Base-by-base conservation (phyloP, 768 basidiomycete species). In the Lactifluus subvellereus region DNA sequence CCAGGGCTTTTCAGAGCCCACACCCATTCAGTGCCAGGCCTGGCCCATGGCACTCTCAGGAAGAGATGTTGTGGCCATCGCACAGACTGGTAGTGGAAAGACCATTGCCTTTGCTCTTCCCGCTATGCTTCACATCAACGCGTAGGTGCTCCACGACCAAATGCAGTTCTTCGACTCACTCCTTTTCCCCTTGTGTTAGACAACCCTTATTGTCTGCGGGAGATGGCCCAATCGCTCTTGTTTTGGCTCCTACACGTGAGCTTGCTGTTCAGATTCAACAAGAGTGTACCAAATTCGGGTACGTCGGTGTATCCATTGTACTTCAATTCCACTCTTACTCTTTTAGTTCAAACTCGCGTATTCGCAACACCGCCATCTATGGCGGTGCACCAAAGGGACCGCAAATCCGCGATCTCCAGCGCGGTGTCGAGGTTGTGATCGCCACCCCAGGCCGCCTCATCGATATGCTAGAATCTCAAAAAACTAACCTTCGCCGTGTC, bases 371-470 rank as follows among this genome's bases (percentile, higher is more conserved):
- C 27, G 97, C 96, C 54, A 94, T 99, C 69, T 99, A 98, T 73
- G 97, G 97, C 60, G 97, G 97, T 76, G 97, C 96, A 0, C 95
- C 97, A 30, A 99, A 99, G 74, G 97, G 97, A 7, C 94, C 91
- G 33, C 97, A 99, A 77, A 97, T 98, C 69, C 91, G 97, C 67
- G 97, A 99, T 75, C 79, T 99, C 58, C 94, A 95, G 73, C 89
- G 95, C 59, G 97, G 97, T 54, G 94, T 96, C 11, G 97, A 99
- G 75, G 86, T 99, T 61, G 94, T 96, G 66, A 98, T 99, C 68
- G 97, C 97, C n/a, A 99, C 97, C n/a, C 97, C 97, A 9, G 97
- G 97, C 70, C 94, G 97, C 67, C 80, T 99, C 68, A 99, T 99
- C 69, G 97, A 99, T 73, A 98, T 99, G 97, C 84, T 99, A 32